Conservation (phyloP, 129 eudicot species). For the Silybum marianum region DNA sequence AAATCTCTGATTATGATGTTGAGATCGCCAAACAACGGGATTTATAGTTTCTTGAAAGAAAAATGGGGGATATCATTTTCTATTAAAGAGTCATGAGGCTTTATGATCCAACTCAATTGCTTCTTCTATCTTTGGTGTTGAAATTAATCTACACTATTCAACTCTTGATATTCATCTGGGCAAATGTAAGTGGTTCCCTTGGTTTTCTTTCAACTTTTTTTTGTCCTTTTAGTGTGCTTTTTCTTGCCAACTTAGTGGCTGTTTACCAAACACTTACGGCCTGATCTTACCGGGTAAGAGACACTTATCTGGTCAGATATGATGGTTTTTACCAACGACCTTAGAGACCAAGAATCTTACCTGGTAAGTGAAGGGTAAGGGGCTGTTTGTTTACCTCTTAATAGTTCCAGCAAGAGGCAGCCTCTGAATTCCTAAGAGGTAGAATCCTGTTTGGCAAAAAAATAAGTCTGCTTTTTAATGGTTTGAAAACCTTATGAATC, state of each 20-base stretch:
- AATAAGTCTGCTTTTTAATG: too few relatives aligned
- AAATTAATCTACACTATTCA: not conserved
- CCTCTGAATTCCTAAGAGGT: too few relatives aligned
- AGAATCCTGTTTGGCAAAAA: too few relatives aligned
- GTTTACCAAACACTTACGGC: too few relatives aligned
- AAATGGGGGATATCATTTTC: not conserved
- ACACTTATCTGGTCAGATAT: not conserved
- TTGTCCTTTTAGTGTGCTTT: too few relatives aligned
- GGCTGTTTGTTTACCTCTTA: too few relatives aligned
- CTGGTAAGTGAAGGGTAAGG: too few relatives aligned
- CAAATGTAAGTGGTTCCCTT: not conserved
- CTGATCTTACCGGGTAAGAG: not conserved
- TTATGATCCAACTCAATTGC: not conserved
- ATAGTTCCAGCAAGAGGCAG: too few relatives aligned
- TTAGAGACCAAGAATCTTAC: too few relatives aligned
- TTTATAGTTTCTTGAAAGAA: not conserved
- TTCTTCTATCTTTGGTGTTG: not conserved
- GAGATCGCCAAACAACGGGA: not conserved
- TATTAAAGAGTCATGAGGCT: not conserved
- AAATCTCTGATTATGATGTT: conserved; percentile 16
- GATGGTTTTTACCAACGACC: too few relatives aligned
- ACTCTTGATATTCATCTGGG: not conserved
- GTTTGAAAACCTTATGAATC: too few relatives aligned
- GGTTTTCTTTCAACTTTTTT: not conserved
- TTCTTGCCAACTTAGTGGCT: not conserved